phyloP scores from a whole-genome alignment of 352 stramenopile genomes.

The Globisporangium irregulare region DNA sequence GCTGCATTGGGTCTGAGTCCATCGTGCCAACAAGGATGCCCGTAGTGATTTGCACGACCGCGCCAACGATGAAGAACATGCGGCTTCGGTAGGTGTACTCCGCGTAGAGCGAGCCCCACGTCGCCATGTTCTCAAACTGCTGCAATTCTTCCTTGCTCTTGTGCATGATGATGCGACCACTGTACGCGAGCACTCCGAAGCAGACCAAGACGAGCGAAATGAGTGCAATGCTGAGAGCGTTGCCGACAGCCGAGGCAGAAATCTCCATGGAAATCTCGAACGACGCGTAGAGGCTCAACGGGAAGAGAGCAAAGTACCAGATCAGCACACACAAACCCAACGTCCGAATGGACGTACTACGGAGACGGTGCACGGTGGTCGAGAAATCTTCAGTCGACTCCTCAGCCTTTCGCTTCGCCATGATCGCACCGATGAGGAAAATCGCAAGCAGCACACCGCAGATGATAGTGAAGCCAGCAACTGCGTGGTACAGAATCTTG shows the following conservation, averaged over 20 bases:
- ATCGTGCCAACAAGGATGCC: slow-evolving; percentile 58
- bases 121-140: slow-evolving; percentile 56
- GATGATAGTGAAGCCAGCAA: slow-evolving; percentile 44
- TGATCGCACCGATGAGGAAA: slow-evolving; percentile 45
- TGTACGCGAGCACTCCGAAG: slow-evolving; percentile 46
- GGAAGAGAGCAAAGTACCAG: slow-evolving; percentile 62
- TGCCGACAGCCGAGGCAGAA: slow-evolving; percentile 30
- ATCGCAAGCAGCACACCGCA: slow-evolving; percentile 28
- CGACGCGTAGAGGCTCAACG: slow-evolving; percentile 53
- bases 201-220: slow-evolving; percentile 44
- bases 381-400: slow-evolving; percentile 35
- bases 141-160: slow-evolving; percentile 54
- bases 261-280: slow-evolving; percentile 77
- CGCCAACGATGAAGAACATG: slow-evolving; percentile 62
- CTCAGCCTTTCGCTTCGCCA: slow-evolving; percentile 57
- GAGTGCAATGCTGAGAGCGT: slow-evolving; percentile 39
- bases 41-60: slow-evolving; percentile 52
- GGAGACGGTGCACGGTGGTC: slow-evolving; percentile 42
- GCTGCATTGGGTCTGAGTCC: slow-evolving; percentile 49
- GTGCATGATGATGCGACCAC: slow-evolving; percentile 49
- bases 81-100: slow-evolving; percentile 58
- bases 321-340: slow-evolving; percentile 60
- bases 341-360: slow-evolving; percentile 54
- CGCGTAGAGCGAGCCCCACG: slow-evolving; percentile 60
- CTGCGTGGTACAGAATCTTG: slow-evolving; percentile 36